Conservation (phyloP, 306 rosid genomes). For the Corylus americana region DNA sequence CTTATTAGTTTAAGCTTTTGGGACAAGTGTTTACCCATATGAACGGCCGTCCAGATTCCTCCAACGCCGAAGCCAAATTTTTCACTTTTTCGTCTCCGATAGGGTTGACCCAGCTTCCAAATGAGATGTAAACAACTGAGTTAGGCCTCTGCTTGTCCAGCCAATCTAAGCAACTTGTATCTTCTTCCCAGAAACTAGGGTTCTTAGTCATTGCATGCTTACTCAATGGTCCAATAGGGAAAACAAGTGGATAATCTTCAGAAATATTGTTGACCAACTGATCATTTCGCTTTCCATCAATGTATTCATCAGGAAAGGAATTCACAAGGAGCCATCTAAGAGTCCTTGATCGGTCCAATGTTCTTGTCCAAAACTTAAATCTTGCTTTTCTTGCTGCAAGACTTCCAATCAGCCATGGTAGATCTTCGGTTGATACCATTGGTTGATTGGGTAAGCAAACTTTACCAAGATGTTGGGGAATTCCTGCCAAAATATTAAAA, state of each 20-base stretch:
- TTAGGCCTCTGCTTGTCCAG: slow-evolving; percentile 40
- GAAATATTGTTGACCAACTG: slow-evolving; percentile 4
- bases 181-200: slow-evolving; percentile 77
- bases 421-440: slow-evolving; percentile 49
- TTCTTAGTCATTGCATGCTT: slow-evolving; percentile 22
- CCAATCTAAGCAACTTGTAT: slow-evolving; percentile 65
- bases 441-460: slow-evolving; percentile 48
- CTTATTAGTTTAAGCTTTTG: too few relatives aligned
- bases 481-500: slow-evolving; percentile 48
- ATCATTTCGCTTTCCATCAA: slow-evolving; percentile 4
- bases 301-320: slow-evolving; percentile 56
- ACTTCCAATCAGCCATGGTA: slow-evolving; percentile 89
- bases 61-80: slow-evolving; percentile 61
- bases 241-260: slow-evolving; percentile 24
- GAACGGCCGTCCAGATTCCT: slow-evolving; percentile 57
- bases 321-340: slow-evolving; percentile 67
- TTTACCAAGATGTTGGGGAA: slow-evolving; percentile 46
- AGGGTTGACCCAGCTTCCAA: slow-evolving; percentile 90
- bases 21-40: slow-evolving; percentile 48
- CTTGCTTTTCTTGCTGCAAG: slow-evolving; percentile 57
- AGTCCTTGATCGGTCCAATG: slow-evolving; percentile 54
- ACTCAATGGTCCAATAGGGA: slow-evolving; percentile 53
- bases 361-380: slow-evolving; percentile 76
- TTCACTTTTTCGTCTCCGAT: slow-evolving; percentile 60
- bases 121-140: slow-evolving; percentile 72